Evolutionary conservation across 176 grass and related monocot genomes (phyloP), one percentile per base, ranked within the genome.

Genomic region (Tillandsia fasciculata): DNA sequence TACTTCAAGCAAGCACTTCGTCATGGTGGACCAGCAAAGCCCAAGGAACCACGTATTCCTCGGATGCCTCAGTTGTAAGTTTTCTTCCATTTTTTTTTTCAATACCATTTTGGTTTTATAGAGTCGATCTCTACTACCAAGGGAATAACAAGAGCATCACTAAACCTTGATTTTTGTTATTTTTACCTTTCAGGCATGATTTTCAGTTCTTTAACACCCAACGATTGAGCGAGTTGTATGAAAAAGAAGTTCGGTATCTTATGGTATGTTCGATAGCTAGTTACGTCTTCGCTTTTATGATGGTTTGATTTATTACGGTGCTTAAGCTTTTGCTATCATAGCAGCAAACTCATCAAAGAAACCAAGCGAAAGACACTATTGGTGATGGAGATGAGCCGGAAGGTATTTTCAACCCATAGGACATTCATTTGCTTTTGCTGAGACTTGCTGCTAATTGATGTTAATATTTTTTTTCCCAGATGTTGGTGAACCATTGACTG

Each of bases 131-230:
- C 22, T 61, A 7, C 15, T 9, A 18, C 8, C 56, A 61, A 61
- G 14, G 56, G 13, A 18, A 22, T 7, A 61, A 61, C 12, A 23
- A 18, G 56, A 61, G 17, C 42, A 49, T 58, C 11, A 24, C 12
- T 61, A 14, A 20, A 1, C 18, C 17, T 53, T 77, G 12, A 49
- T 65, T 52, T 27, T 53, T 74, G 17, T 11, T 69, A 53, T 61
- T 52, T 26, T 26, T n/a, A 59, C 51, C 69, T 83, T 23, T 57
- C 58, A 99, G 94, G 72, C 94, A 99, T 72, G 94, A 99, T 85
- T 99, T 99, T 73, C 94, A 99, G 72, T 99, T 99, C 75, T 99
- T 93, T 69, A 99, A 99, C 82, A 99, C 54, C 13, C 89, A 99
- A 70, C 90, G 94, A 63, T 67, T 99, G 9, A 99, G 83, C 65